phyloP scores from a whole-genome alignment of 768 basidiomycete species.

The Tremella yokohamensis region DNA sequence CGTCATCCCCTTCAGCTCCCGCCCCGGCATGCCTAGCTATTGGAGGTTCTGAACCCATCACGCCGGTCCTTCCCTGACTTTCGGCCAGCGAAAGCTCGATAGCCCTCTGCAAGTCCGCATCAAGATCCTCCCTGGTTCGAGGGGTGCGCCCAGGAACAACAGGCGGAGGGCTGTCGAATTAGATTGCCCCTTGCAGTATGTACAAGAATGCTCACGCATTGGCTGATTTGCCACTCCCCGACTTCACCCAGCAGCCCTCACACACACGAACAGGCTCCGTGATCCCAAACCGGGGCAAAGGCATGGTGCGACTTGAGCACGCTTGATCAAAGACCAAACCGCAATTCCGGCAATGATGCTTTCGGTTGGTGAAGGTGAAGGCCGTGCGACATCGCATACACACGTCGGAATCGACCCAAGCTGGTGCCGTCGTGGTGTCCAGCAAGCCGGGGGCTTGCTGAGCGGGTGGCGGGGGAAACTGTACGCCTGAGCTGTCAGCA shows the following conservation, averaged over 20 bases:
- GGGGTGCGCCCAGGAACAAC: constrained; percentile 54
- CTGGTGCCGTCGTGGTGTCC: constrained; percentile 60
- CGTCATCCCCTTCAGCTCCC: constrained; percentile 70
- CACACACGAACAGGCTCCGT: constrained; percentile 89
- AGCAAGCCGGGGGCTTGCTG: constrained; percentile 36
- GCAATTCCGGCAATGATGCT: constrained; percentile 98
- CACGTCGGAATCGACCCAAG: constrained; percentile 95
- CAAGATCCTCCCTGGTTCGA: constrained; percentile 59
- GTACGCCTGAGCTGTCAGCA: constrained; percentile 22
- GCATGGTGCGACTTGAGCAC: constrained; percentile 78
- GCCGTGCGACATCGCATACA: constrained; percentile 87
- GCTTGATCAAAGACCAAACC: constrained; percentile 93
- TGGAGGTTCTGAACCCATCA: constrained; percentile 61
- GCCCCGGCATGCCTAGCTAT: constrained; percentile 50
- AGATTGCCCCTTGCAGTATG: constrained; percentile 3
- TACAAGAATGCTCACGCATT: constrained; percentile 17
- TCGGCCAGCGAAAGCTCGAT: constrained; percentile 88
- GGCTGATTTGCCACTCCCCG: constrained; percentile 48
- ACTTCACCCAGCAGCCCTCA: constrained; percentile 79
- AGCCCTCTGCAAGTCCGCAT: constrained; percentile 87
- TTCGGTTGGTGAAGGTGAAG: constrained; percentile 92
- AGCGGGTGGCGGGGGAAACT: constrained; percentile 44
- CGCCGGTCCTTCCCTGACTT: constrained; percentile 57
- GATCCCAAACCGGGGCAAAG: constrained; percentile 91
- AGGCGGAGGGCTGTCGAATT: constrained; percentile 32